phyloP scores from a whole-genome alignment of 2,329 filamentous ascomycete genomes.

The Fusarium paranaense region DNA sequence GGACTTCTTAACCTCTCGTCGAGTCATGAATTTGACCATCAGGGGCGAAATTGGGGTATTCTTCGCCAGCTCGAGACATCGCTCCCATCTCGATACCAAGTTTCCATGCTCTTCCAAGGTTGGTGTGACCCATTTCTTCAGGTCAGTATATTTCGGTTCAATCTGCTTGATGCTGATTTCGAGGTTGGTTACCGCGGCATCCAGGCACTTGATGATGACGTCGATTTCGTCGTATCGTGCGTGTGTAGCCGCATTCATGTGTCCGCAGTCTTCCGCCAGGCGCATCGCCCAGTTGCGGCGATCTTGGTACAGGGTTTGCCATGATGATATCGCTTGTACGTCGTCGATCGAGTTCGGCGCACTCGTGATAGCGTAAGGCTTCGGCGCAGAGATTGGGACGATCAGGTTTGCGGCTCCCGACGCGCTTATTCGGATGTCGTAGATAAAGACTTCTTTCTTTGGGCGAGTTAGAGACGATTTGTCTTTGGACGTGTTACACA shows the following conservation, averaged over 20 bases:
- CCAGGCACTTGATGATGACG: constrained; percentile 81
- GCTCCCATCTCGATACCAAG: constrained; percentile 75
- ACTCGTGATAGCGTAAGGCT: constrained; percentile 67
- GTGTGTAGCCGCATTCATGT: constrained; percentile 71
- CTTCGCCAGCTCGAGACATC: constrained; percentile 73
- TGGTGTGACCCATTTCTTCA: constrained; percentile 77
- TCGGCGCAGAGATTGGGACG: constrained; percentile 63
- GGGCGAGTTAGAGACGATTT: constrained; percentile 23
- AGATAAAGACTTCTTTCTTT: constrained; percentile 90
- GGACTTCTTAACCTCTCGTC: constrained; percentile 55
- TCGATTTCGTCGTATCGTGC: constrained; percentile 79
- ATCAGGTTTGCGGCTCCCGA: constrained; percentile 57
- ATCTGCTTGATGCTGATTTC: constrained; percentile 79
- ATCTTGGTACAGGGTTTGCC: constrained; percentile 86
- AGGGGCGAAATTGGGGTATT: constrained; percentile 72
- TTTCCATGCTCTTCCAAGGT: constrained; percentile 75
- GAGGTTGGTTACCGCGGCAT: constrained; percentile 88
- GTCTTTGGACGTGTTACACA: constrained; percentile 47
- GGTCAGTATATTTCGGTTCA: constrained; percentile 77
- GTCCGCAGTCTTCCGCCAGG: constrained; percentile 75
- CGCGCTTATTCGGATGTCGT: constrained; percentile 81
- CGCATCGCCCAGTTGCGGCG: constrained; percentile 83
- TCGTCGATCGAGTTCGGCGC: constrained; percentile 88
- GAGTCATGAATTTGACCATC: constrained; percentile 75
- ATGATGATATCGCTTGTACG: constrained; percentile 84